Evolutionary conservation across 208 protist species (phyloP), one percentile per base, ranked within the genome.

Genomic region (Leptomonas pyrrhocoris): DNA sequence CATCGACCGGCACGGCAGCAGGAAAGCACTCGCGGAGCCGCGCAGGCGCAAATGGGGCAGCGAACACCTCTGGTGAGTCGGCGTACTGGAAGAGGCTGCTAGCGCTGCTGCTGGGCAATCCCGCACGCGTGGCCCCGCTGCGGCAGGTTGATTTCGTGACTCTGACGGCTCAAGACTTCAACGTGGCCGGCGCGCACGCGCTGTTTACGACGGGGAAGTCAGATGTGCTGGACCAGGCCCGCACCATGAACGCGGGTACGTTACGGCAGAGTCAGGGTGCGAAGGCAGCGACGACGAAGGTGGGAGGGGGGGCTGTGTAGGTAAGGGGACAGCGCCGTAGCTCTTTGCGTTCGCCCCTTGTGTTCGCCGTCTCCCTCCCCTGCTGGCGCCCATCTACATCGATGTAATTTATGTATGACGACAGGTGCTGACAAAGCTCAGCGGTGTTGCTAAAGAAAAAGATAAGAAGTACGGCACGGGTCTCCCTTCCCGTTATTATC

Each of bases 81-180:
- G 34, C 76, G 19, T 96, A 96, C 79, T 90, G 87, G 88, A 80
- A 68, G 48, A 55, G 43, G 34, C 58, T 84, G 46, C 75, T 96
- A 13, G 42, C 79, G 27, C 64, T 80, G 60, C 62, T 96, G 50
- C 36, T 96, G 48, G 16, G 79, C 36, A 65, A 83, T 64, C 88
- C 86, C 3, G 61, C 62, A 11, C 81, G 88, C 8, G 73, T 68
- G 13, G 85, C 85, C 15, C 69, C 60, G 65, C 76, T 96, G 65
- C 71, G 79, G 43, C 83, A 88, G 73, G 54, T 96, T 0, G 91
- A 96, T 68, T 93, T 93, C 54, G 91, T 96, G 19, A 87, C 85
- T 6, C 77, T 96, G 36, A 88, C 91, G 18, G 70, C 75, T 45
- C 90, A 90, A 55, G 90, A 96, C 71, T 86, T 85, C 76, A 84